Evolutionary conservation across 2,329 filamentous ascomycete species (phyloP).

Genomic region (Nigrospora oryzae): DNA sequence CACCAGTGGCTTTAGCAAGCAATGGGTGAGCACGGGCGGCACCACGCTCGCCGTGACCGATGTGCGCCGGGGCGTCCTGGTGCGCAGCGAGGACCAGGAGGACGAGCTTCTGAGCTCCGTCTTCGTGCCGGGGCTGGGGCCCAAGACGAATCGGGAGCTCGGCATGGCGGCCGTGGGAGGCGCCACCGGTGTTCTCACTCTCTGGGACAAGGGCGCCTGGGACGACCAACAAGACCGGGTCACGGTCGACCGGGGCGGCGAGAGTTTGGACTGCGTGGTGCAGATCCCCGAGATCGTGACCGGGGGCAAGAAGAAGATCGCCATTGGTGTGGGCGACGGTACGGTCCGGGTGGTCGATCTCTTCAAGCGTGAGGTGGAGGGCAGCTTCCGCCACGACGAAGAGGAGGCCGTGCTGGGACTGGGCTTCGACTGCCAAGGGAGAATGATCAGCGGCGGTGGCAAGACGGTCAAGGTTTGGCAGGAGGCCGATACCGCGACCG

Average conservation of each 20-base stretch:
- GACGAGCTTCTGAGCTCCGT: slow-evolving; percentile 80
- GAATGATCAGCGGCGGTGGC: slow-evolving; percentile 86
- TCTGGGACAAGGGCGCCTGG: slow-evolving; percentile 94
- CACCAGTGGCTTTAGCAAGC: slow-evolving; percentile 84
- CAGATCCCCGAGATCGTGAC: slow-evolving; percentile 63
- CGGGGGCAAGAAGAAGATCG: slow-evolving; percentile 66
- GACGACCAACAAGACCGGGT: slow-evolving; percentile 91
- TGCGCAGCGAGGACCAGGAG: slow-evolving; percentile 88
- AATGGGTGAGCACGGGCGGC: slow-evolving; percentile 90
- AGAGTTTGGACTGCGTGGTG: slow-evolving; percentile 73
- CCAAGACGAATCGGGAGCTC: slow-evolving; percentile 55
- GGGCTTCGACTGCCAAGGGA: slow-evolving; percentile 74
- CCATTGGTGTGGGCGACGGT: slow-evolving; percentile 76
- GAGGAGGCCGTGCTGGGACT: slow-evolving; percentile 77
- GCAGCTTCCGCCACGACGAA: slow-evolving; percentile 67
- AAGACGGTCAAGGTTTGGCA: slow-evolving; percentile 84
- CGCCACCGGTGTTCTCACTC: slow-evolving; percentile 71
- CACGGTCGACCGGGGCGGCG: slow-evolving; percentile 63
- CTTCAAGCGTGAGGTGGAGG: slow-evolving; percentile 61
- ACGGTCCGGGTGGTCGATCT: slow-evolving; percentile 70
- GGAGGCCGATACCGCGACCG: slow-evolving; percentile 46
- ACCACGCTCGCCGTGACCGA: slow-evolving; percentile 89
- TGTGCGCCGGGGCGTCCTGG: slow-evolving; percentile 74
- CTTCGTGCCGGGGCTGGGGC: slow-evolving; percentile 69
- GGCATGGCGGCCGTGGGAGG: slow-evolving; percentile 71